Evolutionary conservation across 352 stramenopile species (phyloP).

Genomic region (Lagenidium giganteum): DNA sequence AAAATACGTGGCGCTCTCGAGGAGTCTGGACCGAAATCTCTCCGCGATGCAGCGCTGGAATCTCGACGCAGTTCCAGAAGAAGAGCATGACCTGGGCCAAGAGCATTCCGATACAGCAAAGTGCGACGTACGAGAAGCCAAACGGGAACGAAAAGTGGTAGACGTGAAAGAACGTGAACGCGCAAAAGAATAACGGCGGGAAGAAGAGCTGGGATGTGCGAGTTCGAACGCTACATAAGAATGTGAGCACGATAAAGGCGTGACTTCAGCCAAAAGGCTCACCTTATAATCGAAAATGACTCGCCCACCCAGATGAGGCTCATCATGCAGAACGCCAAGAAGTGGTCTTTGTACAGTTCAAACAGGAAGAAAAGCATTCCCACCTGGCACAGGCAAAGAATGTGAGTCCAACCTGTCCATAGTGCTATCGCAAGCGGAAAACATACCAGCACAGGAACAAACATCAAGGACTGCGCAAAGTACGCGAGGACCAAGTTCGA

Average conservation of each 20-base stretch:
- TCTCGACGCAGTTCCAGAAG: slow-evolving; percentile 69
- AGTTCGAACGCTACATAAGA: slow-evolving; percentile 56
- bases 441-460: slow-evolving; percentile 90
- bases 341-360: slow-evolving; percentile 91
- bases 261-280: too few species aligned
- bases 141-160: slow-evolving; percentile 94
- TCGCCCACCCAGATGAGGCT: slow-evolving; percentile 87
- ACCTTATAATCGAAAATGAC: slow-evolving; percentile 88
- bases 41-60: slow-evolving; percentile 44
- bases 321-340: slow-evolving; percentile 89
- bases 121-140: slow-evolving; percentile 89
- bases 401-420: neutral
- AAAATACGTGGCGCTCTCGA: too few species aligned
- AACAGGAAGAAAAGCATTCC: slow-evolving; percentile 96
- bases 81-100: slow-evolving; percentile 56
- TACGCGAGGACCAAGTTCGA: slow-evolving; percentile 82
- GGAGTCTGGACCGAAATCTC: slow-evolving; percentile 25
- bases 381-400: slow-evolving; percentile 31
- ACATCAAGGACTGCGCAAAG: slow-evolving; percentile 90
- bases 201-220: slow-evolving; percentile 76
- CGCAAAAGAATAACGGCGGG: slow-evolving; percentile 88
- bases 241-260: neutral
- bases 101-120: slow-evolving; percentile 34
- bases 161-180: slow-evolving; percentile 93
- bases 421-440: neutral